phyloP scores from a whole-genome alignment of 2,329 filamentous ascomycete species.

The Blastomyces parvus region DNA sequence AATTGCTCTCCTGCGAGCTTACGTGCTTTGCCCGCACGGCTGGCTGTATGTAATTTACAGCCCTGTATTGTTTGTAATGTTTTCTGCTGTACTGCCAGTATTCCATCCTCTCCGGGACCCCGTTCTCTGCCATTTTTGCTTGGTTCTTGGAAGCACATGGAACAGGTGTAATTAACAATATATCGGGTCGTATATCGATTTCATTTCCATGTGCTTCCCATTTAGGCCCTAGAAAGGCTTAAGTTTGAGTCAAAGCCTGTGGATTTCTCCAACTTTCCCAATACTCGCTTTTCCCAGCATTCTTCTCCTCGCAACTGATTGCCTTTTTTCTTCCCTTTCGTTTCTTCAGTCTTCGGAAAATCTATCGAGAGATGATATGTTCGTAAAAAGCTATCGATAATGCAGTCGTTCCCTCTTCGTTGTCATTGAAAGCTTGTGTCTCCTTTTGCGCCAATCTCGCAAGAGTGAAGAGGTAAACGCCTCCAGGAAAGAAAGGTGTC shows the following conservation, averaged over 20 bases:
- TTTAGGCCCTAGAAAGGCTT: not conserved
- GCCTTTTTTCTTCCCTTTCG: not conserved
- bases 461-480: not conserved
- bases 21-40: no score
- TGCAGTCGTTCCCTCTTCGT: not conserved
- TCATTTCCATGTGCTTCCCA: not conserved
- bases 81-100: not conserved
- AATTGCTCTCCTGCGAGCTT: not conserved
- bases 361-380: not conserved
- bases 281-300: not conserved
- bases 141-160: not conserved
- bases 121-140: not conserved
- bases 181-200: not conserved
- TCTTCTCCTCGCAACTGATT: not conserved
- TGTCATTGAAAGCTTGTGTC: slow-evolving; percentile 24
- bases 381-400: not conserved
- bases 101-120: not conserved
- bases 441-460: slow-evolving; percentile 25
- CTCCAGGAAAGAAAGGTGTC: not conserved
- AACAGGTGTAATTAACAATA: not conserved
- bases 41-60: not conserved
- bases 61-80: not conserved
- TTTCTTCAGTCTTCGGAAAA: not conserved
- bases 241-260: not conserved
- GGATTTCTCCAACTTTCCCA: not conserved